Conservation (phyloP, 495 filamentous ascomycete genomes). For the Patellaria atrata region DNA sequence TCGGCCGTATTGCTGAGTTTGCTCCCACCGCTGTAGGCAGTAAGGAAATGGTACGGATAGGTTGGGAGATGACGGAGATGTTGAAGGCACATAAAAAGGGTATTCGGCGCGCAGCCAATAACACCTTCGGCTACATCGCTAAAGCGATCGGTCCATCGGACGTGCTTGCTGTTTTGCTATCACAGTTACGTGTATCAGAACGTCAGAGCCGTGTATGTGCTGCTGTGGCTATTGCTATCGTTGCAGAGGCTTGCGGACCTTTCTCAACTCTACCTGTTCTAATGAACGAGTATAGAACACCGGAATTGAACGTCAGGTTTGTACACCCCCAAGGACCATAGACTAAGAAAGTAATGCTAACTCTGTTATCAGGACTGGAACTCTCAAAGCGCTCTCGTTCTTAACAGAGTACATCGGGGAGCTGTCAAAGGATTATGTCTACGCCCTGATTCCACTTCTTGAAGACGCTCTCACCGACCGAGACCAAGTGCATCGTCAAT, state of each 20-base stretch:
- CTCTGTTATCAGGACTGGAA: slow-evolving; percentile 95
- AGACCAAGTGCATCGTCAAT: slow-evolving; percentile 97
- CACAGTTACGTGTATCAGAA: slow-evolving; percentile 93
- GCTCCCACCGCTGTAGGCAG: slow-evolving; percentile 93
- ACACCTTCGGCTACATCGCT: slow-evolving; percentile 99
- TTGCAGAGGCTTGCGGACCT: slow-evolving; percentile 98
- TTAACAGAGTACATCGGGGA: slow-evolving; percentile 98
- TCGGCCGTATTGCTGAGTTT: slow-evolving; percentile 95
- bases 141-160: slow-evolving; percentile 98
- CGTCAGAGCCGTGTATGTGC: slow-evolving; percentile 97
- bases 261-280: slow-evolving; percentile 97
- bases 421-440: slow-evolving; percentile 99
- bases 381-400: slow-evolving; percentile 93
- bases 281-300: slow-evolving; percentile 99
- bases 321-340: too few relatives aligned
- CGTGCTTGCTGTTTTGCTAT: slow-evolving; percentile 87
- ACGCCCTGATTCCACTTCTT: slow-evolving; percentile 90
- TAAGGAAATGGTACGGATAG: slow-evolving; percentile 99
- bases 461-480: slow-evolving; percentile 96
- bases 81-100: slow-evolving; percentile 93
- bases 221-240: slow-evolving; percentile 96
- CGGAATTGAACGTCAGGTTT: slow-evolving; percentile 96
- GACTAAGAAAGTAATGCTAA: too few relatives aligned
- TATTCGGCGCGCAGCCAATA: slow-evolving; percentile 96
- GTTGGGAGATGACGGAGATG: slow-evolving; percentile 98